Conservation (phyloP, 2,329 filamentous ascomycete species). For the Podosphaera fusca region DNA sequence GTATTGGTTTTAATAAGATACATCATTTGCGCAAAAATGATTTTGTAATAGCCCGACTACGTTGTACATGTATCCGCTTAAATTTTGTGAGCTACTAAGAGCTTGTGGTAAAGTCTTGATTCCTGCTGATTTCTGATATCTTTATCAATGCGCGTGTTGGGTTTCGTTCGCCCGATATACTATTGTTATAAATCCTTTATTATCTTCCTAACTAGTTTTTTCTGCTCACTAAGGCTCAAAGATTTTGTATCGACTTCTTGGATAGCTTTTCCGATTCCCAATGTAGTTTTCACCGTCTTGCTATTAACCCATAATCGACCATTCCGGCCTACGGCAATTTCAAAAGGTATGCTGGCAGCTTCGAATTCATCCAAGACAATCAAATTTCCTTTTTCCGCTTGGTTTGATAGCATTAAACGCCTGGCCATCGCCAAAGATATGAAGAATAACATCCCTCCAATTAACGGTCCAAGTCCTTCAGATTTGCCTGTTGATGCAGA, state of each 20-base stretch:
- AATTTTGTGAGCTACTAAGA: too few relatives aligned
- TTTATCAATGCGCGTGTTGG: too few relatives aligned
- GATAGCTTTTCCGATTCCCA: slow-evolving; percentile 60
- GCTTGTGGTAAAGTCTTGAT: too few relatives aligned
- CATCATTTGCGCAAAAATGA: too few relatives aligned
- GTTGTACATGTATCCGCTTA: too few relatives aligned
- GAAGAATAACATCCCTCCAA: slow-evolving; percentile 66
- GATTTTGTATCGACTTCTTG: slow-evolving; percentile 50
- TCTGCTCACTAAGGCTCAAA: slow-evolving; percentile 42
- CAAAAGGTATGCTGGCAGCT: slow-evolving; percentile 56
- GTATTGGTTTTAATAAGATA: too few relatives aligned
- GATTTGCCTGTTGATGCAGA: slow-evolving; percentile 68
- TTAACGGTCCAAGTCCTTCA: slow-evolving; percentile 66
- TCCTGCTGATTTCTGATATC: too few relatives aligned
- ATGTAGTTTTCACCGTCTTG: slow-evolving; percentile 44
- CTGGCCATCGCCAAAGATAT: slow-evolving; percentile 66
- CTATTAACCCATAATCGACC: slow-evolving; percentile 82
- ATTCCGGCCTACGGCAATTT: slow-evolving; percentile 83
- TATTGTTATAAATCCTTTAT: slow-evolving; percentile 9
- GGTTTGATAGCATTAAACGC: slow-evolving; percentile 44
- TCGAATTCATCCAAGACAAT: slow-evolving; percentile 62
- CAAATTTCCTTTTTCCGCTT: slow-evolving; percentile 37
- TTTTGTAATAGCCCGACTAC: too few relatives aligned
- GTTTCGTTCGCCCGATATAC: too few relatives aligned
- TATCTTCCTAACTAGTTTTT: slow-evolving; percentile 41